Percentiles rank a stretch among this genome's conserved stretches.
Evolutionary conservation across 495 filamentous ascomycete genomes (phyloP).

Genomic region (Tricharina praecox): DNA sequence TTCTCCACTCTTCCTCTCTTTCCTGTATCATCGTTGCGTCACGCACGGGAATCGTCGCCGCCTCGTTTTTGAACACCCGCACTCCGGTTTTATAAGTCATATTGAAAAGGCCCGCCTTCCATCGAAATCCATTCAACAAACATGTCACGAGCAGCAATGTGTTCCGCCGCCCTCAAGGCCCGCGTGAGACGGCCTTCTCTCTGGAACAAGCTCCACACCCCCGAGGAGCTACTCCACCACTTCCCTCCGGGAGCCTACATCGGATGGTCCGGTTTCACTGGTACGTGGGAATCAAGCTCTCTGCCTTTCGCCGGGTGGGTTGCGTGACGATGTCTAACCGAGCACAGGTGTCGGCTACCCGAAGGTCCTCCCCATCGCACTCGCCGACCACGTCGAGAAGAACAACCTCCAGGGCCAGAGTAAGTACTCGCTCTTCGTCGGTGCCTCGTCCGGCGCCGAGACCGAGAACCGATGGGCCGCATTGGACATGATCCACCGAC

Average conservation of each 20-base stretch:
- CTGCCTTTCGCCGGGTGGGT: no score
- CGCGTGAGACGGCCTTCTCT: conserved; percentile 60
- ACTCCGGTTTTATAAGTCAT: no score
- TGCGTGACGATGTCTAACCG: no score
- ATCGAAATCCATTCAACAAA: no score
- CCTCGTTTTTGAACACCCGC: no score
- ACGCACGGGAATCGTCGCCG: no score
- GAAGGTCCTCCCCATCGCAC: conserved; percentile 66
- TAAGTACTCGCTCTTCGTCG: conserved; percentile 74
- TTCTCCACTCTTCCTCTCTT: no score
- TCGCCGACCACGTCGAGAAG: conserved; percentile 80
- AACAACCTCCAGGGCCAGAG: conserved; percentile 71
- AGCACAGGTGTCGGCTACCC: conserved; percentile 45
- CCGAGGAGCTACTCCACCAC: conserved; percentile 61
- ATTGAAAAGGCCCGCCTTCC: no score
- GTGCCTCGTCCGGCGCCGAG: conserved; percentile 74
- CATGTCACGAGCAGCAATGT: conserved; percentile 28
- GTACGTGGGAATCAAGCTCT: conserved; percentile 36
- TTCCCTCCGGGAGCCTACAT: conserved; percentile 74
- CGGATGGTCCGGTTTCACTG: conserved; percentile 84
- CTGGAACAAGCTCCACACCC: conserved; percentile 58
- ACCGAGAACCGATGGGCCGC: conserved; percentile 81
- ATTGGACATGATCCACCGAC: conserved; percentile 76
- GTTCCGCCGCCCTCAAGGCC: conserved; percentile 58
- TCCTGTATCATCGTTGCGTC: no score